These are phyloP conservation scores for Pseudopyrenochaeta lycopersici DNA, from an alignment of 2,329 filamentous ascomycete species.

Conservation along the genomic window DNA sequence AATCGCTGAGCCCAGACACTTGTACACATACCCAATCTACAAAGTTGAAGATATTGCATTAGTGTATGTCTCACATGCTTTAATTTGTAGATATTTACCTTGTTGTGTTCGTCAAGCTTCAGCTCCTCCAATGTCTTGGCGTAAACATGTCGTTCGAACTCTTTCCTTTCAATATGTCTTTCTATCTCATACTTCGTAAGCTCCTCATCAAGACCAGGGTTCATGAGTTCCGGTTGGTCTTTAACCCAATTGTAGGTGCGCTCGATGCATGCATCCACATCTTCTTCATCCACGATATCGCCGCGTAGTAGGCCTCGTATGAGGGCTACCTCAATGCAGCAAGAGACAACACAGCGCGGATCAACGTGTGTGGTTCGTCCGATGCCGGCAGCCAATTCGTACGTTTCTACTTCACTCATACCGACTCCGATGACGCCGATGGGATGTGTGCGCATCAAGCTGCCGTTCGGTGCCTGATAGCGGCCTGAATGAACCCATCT, in stretches of 20 bases:
- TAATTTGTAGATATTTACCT: conserved; percentile 11
- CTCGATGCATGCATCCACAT: conserved; percentile 56
- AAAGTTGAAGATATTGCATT: background rate
- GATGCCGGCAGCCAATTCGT: conserved; percentile 53
- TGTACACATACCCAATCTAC: conserved; percentile 64
- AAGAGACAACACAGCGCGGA: conserved; percentile 61
- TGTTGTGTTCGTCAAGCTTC: conserved; percentile 55
- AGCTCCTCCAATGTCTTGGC: conserved; percentile 51
- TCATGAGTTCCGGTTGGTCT: conserved; percentile 27
- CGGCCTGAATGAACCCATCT: conserved; percentile 54
- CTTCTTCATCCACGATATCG: conserved; percentile 52
- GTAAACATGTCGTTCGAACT: conserved; percentile 54
- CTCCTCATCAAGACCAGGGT: conserved; percentile 35
- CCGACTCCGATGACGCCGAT: conserved; percentile 59
- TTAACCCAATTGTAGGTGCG: conserved; percentile 54
- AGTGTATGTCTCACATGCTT: background rate
- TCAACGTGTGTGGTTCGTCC: conserved; percentile 61
- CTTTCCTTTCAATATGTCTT: conserved; percentile 49
- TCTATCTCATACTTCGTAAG: conserved; percentile 25
- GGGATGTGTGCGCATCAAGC: conserved; percentile 63
- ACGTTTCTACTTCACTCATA: conserved; percentile 54
- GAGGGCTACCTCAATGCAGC: conserved; percentile 58
- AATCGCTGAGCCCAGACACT: conserved; percentile 61
- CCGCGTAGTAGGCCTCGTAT: conserved; percentile 58
- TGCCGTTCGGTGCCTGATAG: conserved; percentile 61